phyloP scores from a whole-genome alignment of 495 filamentous ascomycete species.

The Podospora didyma region DNA sequence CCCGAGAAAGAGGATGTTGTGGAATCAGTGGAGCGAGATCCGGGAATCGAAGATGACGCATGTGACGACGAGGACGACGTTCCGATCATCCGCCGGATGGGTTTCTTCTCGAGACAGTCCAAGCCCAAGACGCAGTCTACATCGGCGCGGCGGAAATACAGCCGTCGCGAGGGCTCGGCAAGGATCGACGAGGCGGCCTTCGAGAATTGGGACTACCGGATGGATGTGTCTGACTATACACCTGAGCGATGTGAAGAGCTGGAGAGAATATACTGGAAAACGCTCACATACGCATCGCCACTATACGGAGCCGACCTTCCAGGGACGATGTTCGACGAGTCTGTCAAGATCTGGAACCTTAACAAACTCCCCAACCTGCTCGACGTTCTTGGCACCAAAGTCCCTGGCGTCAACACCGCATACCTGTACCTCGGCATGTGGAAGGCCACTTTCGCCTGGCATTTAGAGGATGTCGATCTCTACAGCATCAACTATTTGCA shows the following conservation, averaged over 20 bases:
- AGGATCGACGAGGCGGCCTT: constrained; percentile 82
- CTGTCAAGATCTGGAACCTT: constrained; percentile 84
- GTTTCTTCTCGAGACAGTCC: constrained; percentile 34
- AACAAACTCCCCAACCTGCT: constrained; percentile 90
- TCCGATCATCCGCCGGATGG: constrained; percentile 38
- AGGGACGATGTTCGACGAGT: constrained; percentile 90
- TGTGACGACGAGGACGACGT: constrained; percentile 34
- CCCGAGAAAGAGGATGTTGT: constrained; percentile 37
- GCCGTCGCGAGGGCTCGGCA: constrained; percentile 66
- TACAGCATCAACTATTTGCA: constrained; percentile 99
- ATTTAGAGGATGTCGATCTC: constrained; percentile 95
- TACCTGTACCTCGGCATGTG: constrained; percentile 99
- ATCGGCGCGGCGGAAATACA: constrained; percentile 72
- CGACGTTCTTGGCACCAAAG: constrained; percentile 89
- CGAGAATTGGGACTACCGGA: constrained; percentile 81
- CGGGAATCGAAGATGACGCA: constrained; percentile 42
- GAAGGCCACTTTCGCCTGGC: constrained; percentile 99
- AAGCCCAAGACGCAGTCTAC: constrained; percentile 50
- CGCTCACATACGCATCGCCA: constrained; percentile 86
- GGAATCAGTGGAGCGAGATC: constrained; percentile 44
- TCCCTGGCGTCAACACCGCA: constrained; percentile 97
- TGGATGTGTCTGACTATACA: constrained; percentile 82
- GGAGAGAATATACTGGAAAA: constrained; percentile 93
- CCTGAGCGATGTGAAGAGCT: constrained; percentile 88
- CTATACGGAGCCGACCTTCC: constrained; percentile 97